Evolutionary conservation across 805 yeast species (phyloP).

Genomic region (Ogataea pini): DNA sequence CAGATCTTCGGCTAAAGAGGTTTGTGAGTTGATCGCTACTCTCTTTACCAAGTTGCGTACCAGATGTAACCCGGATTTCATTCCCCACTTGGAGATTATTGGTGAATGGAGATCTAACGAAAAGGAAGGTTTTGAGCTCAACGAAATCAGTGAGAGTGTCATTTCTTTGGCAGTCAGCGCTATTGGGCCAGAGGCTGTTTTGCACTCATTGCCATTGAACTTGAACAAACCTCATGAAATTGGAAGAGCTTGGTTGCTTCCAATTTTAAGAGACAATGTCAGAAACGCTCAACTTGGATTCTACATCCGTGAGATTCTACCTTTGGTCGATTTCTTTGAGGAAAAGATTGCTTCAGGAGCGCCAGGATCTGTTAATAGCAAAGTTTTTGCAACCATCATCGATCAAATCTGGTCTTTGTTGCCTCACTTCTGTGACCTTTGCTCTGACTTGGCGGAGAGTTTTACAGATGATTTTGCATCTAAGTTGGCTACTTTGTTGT

Average conservation of each 20-base stretch:
- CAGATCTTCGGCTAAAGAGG: constrained; percentile 73
- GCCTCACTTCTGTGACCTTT: constrained; percentile 87
- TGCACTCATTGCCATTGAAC: constrained; percentile 76
- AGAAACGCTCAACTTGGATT: constrained; percentile 66
- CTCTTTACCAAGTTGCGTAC: constrained; percentile 62
- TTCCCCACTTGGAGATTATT: constrained; percentile 64
- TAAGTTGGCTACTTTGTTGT: constrained; percentile 67
- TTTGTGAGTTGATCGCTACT: constrained; percentile 66
- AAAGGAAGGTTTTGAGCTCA: constrained; percentile 61
- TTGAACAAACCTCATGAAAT: constrained; percentile 57
- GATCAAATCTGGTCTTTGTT: constrained; percentile 92
- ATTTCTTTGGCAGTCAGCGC: constrained; percentile 76
- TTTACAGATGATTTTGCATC: constrained; percentile 82
- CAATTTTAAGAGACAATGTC: constrained; percentile 84
- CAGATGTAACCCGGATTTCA: constrained; percentile 70
- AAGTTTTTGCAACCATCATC: constrained; percentile 78
- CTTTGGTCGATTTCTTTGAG: constrained; percentile 58
- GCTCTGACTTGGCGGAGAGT: constrained; percentile 63
- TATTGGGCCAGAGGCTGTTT: constrained; percentile 84
- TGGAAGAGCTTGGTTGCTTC: constrained; percentile 97
- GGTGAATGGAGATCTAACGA: constrained; percentile 89
- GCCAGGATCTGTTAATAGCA: constrained; percentile 64
- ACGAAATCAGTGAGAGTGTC: constrained; percentile 76
- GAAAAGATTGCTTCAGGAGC: constrained; percentile 44
- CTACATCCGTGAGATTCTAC: constrained; percentile 65